Evolutionary conservation across 2,329 filamentous ascomycete genomes (phyloP).

Genomic region (Cercospora berteroae): DNA sequence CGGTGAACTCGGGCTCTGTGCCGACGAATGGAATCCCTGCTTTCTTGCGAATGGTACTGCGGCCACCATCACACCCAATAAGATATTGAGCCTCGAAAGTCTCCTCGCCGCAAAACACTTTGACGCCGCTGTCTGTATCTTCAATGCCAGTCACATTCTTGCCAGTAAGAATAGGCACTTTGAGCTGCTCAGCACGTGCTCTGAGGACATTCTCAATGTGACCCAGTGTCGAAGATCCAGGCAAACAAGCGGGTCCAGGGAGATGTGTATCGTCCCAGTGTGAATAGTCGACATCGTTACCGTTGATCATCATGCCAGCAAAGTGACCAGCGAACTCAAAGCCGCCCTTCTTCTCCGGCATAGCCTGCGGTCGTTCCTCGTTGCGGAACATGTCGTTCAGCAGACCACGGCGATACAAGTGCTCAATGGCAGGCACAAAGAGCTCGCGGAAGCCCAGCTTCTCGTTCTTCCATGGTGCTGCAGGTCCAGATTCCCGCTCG

Average conservation of each 20-base stretch:
- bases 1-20: conserved; percentile 16
- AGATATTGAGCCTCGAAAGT: neutral
- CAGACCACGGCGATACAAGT: conserved; percentile 5
- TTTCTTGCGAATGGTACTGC: conserved; percentile 10
- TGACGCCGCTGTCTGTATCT: neutral
- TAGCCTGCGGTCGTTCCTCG: neutral
- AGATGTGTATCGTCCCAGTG: neutral
- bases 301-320: conserved; percentile 2
- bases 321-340: neutral
- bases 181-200: neutral
- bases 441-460: neutral
- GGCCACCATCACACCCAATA: conserved; percentile 14
- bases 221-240: neutral
- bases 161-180: neutral
- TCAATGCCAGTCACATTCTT: neutral
- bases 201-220: neutral
- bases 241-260: neutral
- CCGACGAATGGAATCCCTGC: conserved; percentile 13
- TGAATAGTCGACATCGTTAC: neutral
- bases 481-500: neutral
- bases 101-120: neutral
- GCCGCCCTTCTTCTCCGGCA: neutral
- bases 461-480: conserved; percentile 1
- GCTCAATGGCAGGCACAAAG: neutral
- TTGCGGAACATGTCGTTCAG: neutral